Evolutionary conservation across 1,139 yeast species (phyloP), one percentile per base, ranked within the genome.

Genomic region (Scheffersomyces parashehatae): DNA sequence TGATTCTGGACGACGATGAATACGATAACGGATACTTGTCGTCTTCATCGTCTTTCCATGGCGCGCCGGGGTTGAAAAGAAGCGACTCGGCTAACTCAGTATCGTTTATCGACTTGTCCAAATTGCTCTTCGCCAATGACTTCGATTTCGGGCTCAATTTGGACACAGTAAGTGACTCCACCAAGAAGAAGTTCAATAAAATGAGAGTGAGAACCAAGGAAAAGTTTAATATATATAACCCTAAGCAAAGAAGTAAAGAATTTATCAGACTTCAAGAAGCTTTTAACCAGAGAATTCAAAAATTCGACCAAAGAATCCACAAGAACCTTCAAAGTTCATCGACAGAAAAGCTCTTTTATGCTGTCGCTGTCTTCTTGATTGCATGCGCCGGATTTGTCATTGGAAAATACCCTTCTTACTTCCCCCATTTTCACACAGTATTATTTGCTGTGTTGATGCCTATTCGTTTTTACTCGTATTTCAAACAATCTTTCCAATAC

Each of bases 321-420:
- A 59, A 59, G 37, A 68, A 77, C 29, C 66, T 82, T 40, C 68
- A 75, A 40, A 59, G 83, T 38, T 81, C 95, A 5, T 73, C 74
- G 12, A 82, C 95, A 0, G 97, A 91, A 57, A 93, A 91, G 64
- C 58, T 83, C 29, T 89, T 90, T 55, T 93, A 90, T 62, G 84
- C 97, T 0, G 62, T 82, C 35, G 83, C 96, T 0, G 73, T 90
- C 36, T 79, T 83, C 46, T 67, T 80, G 43, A 78, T 93, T 11
- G 88, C 93, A 37, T 64, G 79, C 31, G 73, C 84, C 13, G 98
- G 98, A 0, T 78, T 83, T 48, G 64, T 89, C 9, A 82, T 91
- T 55, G 98, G 97, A 6, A 77, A 78, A 46, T 77, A 78, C 52
- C 98, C 98, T 0, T 75, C 79, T 36, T 79, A 77, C 61, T 85